These are phyloP conservation scores for Kodamaea leandrae DNA, from an alignment of 805 yeast genomes.

Conservation along the genomic window DNA sequence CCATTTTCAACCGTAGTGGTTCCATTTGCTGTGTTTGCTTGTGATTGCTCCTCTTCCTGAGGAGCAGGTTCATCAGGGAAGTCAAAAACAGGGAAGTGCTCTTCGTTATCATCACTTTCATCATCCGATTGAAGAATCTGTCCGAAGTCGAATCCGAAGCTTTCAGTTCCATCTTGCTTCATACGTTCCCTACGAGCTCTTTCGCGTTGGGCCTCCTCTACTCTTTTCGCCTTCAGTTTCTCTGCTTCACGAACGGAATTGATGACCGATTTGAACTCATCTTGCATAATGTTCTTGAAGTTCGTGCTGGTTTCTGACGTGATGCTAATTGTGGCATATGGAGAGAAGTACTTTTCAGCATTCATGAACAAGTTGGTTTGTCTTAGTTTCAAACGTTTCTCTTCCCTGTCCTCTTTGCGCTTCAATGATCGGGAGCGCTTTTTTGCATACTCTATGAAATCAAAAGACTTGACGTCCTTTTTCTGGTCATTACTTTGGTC, in stretches of 20 bases:
- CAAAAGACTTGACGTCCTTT: conserved; percentile 31
- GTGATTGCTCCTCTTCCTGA: background rate
- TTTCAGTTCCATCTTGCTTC: conserved; percentile 29
- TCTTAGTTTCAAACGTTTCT: conserved; percentile 20
- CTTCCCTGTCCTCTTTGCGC: conserved; percentile 19
- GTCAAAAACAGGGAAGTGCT: conserved; percentile 13
- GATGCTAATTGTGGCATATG: conserved; percentile 28
- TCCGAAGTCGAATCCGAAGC: conserved; percentile 28
- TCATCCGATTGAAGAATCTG: conserved; percentile 14
- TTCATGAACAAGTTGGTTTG: conserved; percentile 31
- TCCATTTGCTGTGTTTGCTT: no score
- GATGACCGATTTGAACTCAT: conserved; percentile 33
- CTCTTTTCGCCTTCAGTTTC: conserved; percentile 12
- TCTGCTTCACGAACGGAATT: conserved; percentile 31
- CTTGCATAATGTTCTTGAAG: conserved; percentile 22
- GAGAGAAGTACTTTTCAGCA: conserved; percentile 39
- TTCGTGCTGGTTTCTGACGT: conserved; percentile 22
- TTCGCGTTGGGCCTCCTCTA: conserved; percentile 17
- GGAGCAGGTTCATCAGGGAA: conserved; percentile 10
- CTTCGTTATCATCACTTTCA: conserved; percentile 12
- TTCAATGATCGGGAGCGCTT: conserved; percentile 41
- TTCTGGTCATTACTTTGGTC: conserved; percentile 9
- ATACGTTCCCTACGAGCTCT: conserved; percentile 26
- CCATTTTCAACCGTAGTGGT: no score
- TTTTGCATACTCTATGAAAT: conserved; percentile 56